phyloP scores from a whole-genome alignment of 164 flowering plant species.

The Dillenia turbinata region DNA sequence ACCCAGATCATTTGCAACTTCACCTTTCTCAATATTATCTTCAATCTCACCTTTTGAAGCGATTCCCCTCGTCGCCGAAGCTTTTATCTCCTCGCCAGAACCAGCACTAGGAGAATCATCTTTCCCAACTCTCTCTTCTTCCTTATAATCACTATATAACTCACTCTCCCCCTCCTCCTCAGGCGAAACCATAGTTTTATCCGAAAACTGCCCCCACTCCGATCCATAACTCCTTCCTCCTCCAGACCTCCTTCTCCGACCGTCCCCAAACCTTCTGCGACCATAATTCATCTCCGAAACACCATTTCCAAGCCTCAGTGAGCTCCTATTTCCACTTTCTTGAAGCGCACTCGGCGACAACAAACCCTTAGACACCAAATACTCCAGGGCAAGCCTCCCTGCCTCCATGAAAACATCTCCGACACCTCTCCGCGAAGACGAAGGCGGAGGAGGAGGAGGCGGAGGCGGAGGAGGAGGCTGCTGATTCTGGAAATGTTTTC shows the following conservation, averaged over 20 bases:
- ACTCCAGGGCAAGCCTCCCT: constrained; percentile 87
- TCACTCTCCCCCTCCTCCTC: constrained; percentile 50
- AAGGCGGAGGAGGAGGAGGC: constrained; percentile 18
- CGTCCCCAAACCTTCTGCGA: constrained; percentile 45
- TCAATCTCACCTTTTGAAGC: constrained; percentile 23
- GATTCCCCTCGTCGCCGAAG: constrained; percentile 14
- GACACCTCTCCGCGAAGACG: constrained; percentile 31
- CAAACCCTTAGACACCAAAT: constrained; percentile 77
- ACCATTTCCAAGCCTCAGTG: constrained; percentile 43
- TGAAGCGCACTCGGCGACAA: constrained; percentile 51
- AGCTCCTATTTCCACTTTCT: constrained; percentile 47
- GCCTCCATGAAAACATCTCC: constrained; percentile 75
- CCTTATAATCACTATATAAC: constrained; percentile 21
- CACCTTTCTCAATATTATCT: constrained; percentile 24
- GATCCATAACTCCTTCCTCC: constrained; percentile 34
- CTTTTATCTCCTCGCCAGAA: constrained; percentile 21
- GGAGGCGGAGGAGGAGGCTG: constrained; percentile 28
- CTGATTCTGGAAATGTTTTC: constrained; percentile 2
- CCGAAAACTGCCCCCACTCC: constrained; percentile 49
- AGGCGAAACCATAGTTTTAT: constrained; percentile 30
- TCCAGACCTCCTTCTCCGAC: constrained; percentile 52
- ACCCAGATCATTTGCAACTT: constrained; percentile 17
- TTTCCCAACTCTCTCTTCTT: constrained; percentile 22
- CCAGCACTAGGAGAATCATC: constrained; percentile 15
- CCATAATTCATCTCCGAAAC: constrained; percentile 38